Evolutionary conservation across 2,329 filamentous ascomycete genomes (phyloP).

Genomic region (Apiospora arundinis): DNA sequence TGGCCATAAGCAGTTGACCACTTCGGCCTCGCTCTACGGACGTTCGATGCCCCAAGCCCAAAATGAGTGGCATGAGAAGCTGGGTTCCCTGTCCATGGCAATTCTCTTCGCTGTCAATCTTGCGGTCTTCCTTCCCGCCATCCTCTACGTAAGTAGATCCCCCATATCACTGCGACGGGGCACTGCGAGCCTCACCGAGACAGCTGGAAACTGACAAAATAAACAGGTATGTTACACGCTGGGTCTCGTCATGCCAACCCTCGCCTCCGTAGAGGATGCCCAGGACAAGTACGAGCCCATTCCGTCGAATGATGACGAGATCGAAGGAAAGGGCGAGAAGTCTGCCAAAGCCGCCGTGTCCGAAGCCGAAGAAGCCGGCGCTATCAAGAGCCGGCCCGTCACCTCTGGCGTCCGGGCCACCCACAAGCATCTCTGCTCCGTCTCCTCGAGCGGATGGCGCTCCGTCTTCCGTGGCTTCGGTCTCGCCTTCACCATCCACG

Average conservation of each 20-base stretch:
- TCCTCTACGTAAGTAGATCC: slow-evolving; percentile 35
- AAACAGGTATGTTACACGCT: slow-evolving; percentile 53
- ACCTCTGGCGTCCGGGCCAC: slow-evolving; percentile 59
- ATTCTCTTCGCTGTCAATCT: slow-evolving; percentile 46
- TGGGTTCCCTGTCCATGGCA: background rate
- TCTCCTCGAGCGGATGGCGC: slow-evolving; percentile 61
- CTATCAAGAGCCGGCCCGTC: slow-evolving; percentile 42
- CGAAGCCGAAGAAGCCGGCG: slow-evolving; percentile 18
- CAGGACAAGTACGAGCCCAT: slow-evolving; percentile 27
- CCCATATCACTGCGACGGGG: too few species aligned
- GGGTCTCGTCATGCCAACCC: slow-evolving; percentile 55
- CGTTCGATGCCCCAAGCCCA: background rate
- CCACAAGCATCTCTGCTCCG: slow-evolving; percentile 61
- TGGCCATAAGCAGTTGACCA: slow-evolving; percentile 20
- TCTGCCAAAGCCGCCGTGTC: slow-evolving; percentile 43
- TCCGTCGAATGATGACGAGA: background rate
- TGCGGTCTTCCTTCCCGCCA: slow-evolving; percentile 52
- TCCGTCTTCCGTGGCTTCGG: slow-evolving; percentile 73
- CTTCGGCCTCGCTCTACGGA: background rate
- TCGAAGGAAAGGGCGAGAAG: slow-evolving; percentile 32
- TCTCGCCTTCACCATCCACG: slow-evolving; percentile 46
- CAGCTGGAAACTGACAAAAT: too few species aligned
- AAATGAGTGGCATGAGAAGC: background rate
- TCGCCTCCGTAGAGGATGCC: slow-evolving; percentile 65
- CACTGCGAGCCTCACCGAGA: too few species aligned